Conservation (phyloP, 371 early-diverging fungal species). For the Globomyces sp. region DNA sequence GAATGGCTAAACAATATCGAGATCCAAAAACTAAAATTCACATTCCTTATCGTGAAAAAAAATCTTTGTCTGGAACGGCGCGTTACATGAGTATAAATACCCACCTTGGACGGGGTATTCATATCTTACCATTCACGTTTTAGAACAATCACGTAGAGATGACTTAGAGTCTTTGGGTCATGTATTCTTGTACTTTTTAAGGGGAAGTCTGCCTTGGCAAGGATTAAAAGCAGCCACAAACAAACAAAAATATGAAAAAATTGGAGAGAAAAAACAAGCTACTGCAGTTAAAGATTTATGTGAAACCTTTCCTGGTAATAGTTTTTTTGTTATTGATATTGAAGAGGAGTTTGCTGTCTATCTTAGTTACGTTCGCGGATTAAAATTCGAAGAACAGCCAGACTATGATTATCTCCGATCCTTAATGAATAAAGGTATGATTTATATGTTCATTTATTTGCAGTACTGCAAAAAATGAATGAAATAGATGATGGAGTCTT, state of each 20-base stretch:
- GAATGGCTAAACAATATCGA: conserved; percentile 96
- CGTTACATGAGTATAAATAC: conserved; percentile 98
- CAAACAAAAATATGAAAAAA: conserved; percentile 98
- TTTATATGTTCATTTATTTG: not conserved
- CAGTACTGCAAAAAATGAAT: conserved; percentile 68
- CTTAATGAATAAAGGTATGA: conserved; percentile 72
- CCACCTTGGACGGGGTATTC: conserved; percentile 80
- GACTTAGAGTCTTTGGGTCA: conserved; percentile 99
- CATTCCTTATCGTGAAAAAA: conserved; percentile 89
- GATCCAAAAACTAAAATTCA: conserved; percentile 94
- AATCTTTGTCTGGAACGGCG: conserved; percentile 94
- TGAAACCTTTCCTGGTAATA: conserved; percentile 79
- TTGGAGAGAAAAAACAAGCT: conserved; percentile 96
- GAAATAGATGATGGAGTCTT: conserved; percentile 91
- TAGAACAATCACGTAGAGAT: conserved; percentile 97
- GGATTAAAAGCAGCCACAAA: conserved; percentile 97
- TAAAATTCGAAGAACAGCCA: conserved; percentile 96
- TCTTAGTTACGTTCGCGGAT: conserved; percentile 87
- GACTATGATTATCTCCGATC: conserved; percentile 90
- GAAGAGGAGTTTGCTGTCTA: conserved; percentile 88
- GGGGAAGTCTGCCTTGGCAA: conserved; percentile 99
- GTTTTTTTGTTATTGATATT: not conserved
- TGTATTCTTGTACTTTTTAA: conserved; percentile 98
- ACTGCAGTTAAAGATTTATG: conserved; percentile 92
- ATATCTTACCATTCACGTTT: conserved; percentile 2